Percentiles rank a stretch among this genome's conserved stretches.
These are phyloP conservation scores for Phlebiopsis flavidoalba DNA, from an alignment of 768 basidiomycete genomes.

Conservation along the genomic window DNA sequence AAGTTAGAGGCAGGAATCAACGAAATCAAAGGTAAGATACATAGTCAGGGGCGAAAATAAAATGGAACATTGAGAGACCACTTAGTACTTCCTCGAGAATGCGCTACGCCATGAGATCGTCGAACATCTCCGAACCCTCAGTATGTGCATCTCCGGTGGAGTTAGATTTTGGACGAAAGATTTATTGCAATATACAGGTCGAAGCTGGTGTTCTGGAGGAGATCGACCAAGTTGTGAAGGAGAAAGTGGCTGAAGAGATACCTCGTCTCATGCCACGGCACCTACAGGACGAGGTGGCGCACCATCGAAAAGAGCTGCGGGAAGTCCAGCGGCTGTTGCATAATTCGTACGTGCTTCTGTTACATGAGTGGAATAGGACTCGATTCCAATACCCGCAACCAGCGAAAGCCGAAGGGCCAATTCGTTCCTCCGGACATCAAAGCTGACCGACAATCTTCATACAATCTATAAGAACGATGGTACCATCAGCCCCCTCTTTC, in stretches of 20 bases:
- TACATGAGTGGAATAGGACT: neutral
- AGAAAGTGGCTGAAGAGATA: conserved; percentile 45
- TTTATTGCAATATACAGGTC: conserved; percentile 29
- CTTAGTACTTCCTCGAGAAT: conserved; percentile 36
- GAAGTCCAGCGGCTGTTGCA: conserved; percentile 42
- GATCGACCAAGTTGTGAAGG: conserved; percentile 45
- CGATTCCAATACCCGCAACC: neutral
- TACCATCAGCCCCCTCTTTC: conserved; percentile 41
- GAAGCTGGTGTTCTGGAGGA: conserved; percentile 41
- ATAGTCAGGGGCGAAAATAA: neutral
- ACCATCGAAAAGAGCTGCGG: conserved; percentile 41
- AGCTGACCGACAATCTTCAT: conserved; percentile 35
- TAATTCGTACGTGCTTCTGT: conserved; percentile 44
- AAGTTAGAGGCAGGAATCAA: conserved; percentile 38
- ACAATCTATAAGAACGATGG: conserved; percentile 47
- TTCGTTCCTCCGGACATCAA: conserved; percentile 37
- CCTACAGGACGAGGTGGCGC: conserved; percentile 42
- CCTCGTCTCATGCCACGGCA: conserved; percentile 40
- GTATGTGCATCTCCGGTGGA: conserved; percentile 24
- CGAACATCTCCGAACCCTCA: conserved; percentile 38
- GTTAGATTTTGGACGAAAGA: no score
- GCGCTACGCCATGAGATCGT: conserved; percentile 39
- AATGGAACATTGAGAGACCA: neutral
- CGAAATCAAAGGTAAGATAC: conserved; percentile 43
- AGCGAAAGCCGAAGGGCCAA: conserved; percentile 59